Percentiles rank a stretch among this genome's conserved stretches.
Conservation (phyloP, 2,329 filamentous ascomycete genomes). For the Trichoderma sp. region DNA sequence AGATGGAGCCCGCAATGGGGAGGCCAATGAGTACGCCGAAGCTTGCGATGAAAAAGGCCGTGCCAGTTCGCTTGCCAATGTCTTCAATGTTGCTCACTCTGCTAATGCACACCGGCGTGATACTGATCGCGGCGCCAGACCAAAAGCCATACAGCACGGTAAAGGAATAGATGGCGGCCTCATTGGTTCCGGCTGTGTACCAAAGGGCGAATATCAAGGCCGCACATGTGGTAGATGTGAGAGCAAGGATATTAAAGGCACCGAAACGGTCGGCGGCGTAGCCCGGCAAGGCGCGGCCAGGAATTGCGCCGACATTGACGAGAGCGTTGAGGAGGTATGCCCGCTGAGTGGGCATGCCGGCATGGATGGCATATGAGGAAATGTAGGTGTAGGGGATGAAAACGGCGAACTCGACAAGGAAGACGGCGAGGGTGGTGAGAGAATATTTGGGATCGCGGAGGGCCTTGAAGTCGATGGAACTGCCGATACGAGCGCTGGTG, state of each 20-base stretch:
- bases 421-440: conserved; percentile 52
- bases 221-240: conserved; percentile 48
- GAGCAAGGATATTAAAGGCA: conserved; percentile 66
- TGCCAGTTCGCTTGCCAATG: conserved; percentile 68
- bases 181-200: conserved; percentile 49
- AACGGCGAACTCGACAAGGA: conserved; percentile 58
- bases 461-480: conserved; percentile 48
- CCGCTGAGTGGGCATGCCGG: conserved; percentile 52
- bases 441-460: conserved; percentile 50
- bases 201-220: conserved; percentile 55
- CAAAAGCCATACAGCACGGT: conserved; percentile 66
- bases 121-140: conserved; percentile 64
- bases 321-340: conserved; percentile 67
- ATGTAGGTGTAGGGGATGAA: conserved; percentile 69
- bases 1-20: conserved; percentile 55
- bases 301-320: conserved; percentile 64
- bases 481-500: conserved; percentile 30
- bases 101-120: conserved; percentile 70
- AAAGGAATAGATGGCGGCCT: conserved; percentile 56
- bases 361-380: conserved; percentile 57
- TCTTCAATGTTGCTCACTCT: conserved; percentile 66
- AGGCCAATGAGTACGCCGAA: conserved; percentile 56
- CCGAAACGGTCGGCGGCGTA: conserved; percentile 65
- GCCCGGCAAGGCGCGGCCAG: conserved; percentile 66
- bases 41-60: conserved; percentile 65